Evolutionary conservation across 495 filamentous ascomycete genomes (phyloP).

Genomic region (Penicillium roqueforti): DNA sequence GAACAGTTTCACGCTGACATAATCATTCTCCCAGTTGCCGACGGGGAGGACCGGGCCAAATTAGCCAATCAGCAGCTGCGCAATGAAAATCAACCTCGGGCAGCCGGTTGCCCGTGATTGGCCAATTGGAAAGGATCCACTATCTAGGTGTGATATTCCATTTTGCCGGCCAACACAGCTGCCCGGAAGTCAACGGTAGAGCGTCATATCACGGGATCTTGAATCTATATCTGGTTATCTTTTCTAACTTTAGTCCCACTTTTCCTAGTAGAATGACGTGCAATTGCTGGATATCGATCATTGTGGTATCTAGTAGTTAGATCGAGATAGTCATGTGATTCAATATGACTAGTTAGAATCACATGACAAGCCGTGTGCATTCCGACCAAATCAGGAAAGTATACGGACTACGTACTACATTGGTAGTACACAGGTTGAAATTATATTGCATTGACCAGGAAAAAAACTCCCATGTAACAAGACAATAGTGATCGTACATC

Average conservation of each 20-base stretch:
- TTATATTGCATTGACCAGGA: conserved; percentile 23
- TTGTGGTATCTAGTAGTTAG: no score
- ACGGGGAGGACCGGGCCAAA: conserved; percentile 34
- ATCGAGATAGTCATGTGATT: background rate
- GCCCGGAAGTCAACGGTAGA: conserved; percentile 12
- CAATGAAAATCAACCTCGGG: conserved; percentile 38
- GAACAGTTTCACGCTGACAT: conserved; percentile 43
- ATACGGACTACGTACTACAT: background rate
- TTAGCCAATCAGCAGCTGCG: conserved; percentile 28
- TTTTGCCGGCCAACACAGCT: conserved; percentile 30
- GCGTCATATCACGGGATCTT: background rate
- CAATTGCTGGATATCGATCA: no score
- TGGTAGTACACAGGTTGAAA: conserved; percentile 10
- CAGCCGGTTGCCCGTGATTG: conserved; percentile 31
- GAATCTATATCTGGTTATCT: background rate
- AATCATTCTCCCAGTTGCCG: conserved; percentile 37
- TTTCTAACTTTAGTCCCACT: background rate
- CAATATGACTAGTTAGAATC: background rate
- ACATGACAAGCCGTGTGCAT: background rate
- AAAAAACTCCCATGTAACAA: conserved; percentile 17
- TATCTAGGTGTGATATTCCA: no score
- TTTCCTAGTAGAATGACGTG: background rate
- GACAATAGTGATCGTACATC: conserved; percentile 23
- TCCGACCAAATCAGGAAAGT: conserved; percentile 2
- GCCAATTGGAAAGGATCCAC: conserved; percentile 32